Evolutionary conservation across 768 basidiomycete species (phyloP).

Genomic region (Kondoa subrosea): DNA sequence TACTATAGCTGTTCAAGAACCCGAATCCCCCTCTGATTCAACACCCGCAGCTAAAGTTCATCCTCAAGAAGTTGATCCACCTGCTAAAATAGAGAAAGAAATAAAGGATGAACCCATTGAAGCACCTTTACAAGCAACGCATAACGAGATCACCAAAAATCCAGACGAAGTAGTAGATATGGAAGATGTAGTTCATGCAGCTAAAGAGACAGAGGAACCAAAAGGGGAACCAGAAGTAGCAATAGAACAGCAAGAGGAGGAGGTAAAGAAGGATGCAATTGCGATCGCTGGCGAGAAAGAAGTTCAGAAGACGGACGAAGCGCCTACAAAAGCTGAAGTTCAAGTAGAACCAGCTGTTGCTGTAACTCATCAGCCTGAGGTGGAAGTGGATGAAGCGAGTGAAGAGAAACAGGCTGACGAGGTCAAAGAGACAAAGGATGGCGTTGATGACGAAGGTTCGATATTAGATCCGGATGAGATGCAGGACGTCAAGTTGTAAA

Average conservation of each 20-base stretch:
- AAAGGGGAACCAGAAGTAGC: background rate
- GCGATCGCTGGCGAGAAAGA: background rate
- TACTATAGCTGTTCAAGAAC: conserved; percentile 2
- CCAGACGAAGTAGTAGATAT: conserved; percentile 3
- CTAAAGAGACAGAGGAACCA: conserved; percentile 1
- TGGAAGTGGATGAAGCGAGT: background rate
- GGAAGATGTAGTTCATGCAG: background rate
- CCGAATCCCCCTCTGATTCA: background rate
- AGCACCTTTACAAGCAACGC: background rate
- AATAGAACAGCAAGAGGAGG: conserved; percentile 7
- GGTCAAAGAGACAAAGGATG: background rate
- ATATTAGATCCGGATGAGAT: background rate
- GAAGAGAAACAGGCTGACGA: background rate
- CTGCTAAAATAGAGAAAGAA: background rate
- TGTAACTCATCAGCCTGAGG: background rate
- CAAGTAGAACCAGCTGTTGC: background rate
- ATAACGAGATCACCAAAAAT: background rate
- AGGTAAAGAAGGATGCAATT: background rate
- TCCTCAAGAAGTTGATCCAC: background rate
- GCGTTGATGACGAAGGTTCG: background rate
- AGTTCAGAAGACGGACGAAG: conserved; percentile 1
- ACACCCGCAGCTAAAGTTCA: conserved; percentile 13
- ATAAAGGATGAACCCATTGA: background rate
- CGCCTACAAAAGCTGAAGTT: background rate
- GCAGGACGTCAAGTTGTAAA: background rate